Base-by-base conservation (phyloP, 2,329 filamentous ascomycete species). In the Fulvia fulva region DNA sequence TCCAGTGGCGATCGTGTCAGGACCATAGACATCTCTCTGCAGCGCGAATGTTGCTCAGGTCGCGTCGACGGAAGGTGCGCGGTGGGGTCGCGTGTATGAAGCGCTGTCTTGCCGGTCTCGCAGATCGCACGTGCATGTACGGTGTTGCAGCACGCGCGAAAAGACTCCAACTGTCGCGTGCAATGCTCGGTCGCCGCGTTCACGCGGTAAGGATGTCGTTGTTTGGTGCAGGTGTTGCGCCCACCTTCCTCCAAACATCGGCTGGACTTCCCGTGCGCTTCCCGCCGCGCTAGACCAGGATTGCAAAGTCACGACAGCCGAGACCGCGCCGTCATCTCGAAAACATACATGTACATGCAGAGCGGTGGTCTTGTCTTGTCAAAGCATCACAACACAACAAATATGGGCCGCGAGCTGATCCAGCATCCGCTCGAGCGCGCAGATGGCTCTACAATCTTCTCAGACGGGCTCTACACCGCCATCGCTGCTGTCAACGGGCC, bases 401-500 rank as follows among this genome's bases (percentile, higher is more conserved):
- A 52, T 4, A 65, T 65, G 63, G 59, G 63, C n/a, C 62, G 58
- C 2, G 59, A 62, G 45, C 50, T 50, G 64, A 73, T 50, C 67
- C 74, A 66, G 49, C 69, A 70, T 37, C 72, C 76, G 58, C 80
- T 95, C 2, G 80, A 84, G 59, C 87, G 87, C 61, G 83, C 89
- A 25, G 90, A 95, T 72, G 90, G 90, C 61, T 95, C 91, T 50
- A 89, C 89, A 11, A 87, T 85, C 9, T 91, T 90, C 72, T 85
- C 88, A 1, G 82, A 87, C 67, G 81, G 84, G 57, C 89, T 91
- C 51, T 96, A 91, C 75, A 87, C 87, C 46, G 83, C 97, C 63
- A 84, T 95, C 55, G 89, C 88, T 56, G 87, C 90, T 14, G 91
- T 96, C 65, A 97, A 96, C 75, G 94, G 93, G 0, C 94, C 94